Base-by-base conservation (phyloP, 306 rosid species). In the Vigna radiata region DNA sequence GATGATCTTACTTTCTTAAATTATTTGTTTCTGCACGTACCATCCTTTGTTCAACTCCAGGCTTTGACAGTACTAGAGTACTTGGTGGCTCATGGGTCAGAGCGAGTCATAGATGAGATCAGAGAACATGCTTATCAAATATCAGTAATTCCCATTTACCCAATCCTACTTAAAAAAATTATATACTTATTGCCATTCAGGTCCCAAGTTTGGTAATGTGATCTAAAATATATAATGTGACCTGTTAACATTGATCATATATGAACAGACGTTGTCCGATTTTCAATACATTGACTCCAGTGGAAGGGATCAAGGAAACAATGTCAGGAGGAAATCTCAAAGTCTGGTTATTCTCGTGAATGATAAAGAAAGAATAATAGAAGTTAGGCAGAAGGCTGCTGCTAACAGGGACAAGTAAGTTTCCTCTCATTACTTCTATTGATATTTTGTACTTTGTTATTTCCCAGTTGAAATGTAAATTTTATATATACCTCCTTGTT, bases 101-200 rank as follows among this genome's bases (percentile, higher is more conserved):
- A 96, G 81, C 92, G 96, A 56, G 94, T 92, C 83, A 88, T 96
- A 76, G 99, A 96, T 37, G 99, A 96, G 78, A 91, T 93, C 83
- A 90, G 87, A 82, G 99, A 96, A 85, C 98, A 96, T 85, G 89
- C 90, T 7, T 91, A 96, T 90, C 99, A 96, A 88, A 91, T 96
- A 86, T 93, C 97, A 19, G 99, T 96, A 96, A 84, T 78, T 86
- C 68, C 64, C 19, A 25, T 62, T 60, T 55, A 54, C 46, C 68
- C 25, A 17, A 19, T 71, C 53, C 56, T 71, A 53, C 72, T 75
- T 82, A 19, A 68, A 68, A 31, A 29, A 29, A 29, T 70, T 58
- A 74, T 59, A 47, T 77, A 33, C 67, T 46, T 54, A 29, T 78
- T 71, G 31, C 23, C 82, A 48, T 47, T 10, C 36, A 9, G 65